Base-by-base conservation (phyloP, 108 stramenopile genomes). In the Skeletonema grethae region DNA sequence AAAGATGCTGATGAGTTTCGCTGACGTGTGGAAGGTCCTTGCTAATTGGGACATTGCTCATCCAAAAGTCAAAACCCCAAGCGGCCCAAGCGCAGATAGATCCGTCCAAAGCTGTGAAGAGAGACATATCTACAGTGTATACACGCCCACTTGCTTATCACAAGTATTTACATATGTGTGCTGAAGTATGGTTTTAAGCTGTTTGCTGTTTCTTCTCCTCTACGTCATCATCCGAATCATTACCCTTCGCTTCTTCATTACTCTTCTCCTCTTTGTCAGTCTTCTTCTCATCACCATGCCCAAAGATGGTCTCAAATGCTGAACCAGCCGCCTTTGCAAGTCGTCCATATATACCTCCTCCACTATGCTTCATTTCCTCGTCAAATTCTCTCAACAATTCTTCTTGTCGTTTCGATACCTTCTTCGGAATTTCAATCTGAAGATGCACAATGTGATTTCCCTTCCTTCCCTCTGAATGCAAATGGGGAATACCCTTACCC, bases 361-460 rank as follows among this genome's bases (percentile, higher is more conserved):
- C 88, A 67, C 70, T 74, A 16, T 74, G 70, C 57, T 79, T 73
- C 41, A 86, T 77, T 57, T 97, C 96, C 36, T 92, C 89, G 57
- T 96, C 90, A 61, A 98, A 98, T 62, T 92, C 94, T 70, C 94
- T 75, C 69, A 99, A 66, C 16, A 99, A 84, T 72, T 98, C 96
- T 70, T 87, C 93, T 86, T 99, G 99, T 67, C 90, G 70, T 12
- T 67, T 60, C 13, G 94, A 95, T 36, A 99, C 86, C 39, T 87
- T 77, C 57, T 88, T 95, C 16, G 99, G 99, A 31, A 93, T 95
- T 69, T 94, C 69, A 63, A 99, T 79, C 83, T 93, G 87, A 24
- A 99, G 58, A 72, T 97, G 96, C 7, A 97, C 97, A 71, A 95
- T 82, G 72, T 99, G 99, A 67, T 98, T 88, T 18, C 98, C 99